phyloP scores from a whole-genome alignment of 2,329 filamentous ascomycete species.

The Ustulina deusta region DNA sequence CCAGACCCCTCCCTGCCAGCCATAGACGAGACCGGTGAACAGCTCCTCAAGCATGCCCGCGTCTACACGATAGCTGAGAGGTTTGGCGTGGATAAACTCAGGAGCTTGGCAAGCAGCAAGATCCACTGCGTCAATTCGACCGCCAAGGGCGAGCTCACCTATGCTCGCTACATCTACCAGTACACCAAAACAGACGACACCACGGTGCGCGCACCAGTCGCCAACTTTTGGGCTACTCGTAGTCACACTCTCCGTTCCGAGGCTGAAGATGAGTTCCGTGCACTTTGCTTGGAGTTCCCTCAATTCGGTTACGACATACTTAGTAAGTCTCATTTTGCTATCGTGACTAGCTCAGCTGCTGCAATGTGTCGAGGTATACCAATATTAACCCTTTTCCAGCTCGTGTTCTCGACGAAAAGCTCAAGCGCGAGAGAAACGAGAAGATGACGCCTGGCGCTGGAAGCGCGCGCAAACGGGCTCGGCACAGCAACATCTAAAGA shows the following conservation, averaged over 20 bases:
- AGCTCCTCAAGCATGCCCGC: slow-evolving; percentile 88
- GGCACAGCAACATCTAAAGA: slow-evolving; percentile 60
- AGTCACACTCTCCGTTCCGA: slow-evolving; percentile 85
- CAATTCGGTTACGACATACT: slow-evolving; percentile 95
- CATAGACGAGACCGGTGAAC: slow-evolving; percentile 81
- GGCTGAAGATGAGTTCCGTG: slow-evolving; percentile 85
- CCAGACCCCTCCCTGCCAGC: slow-evolving; percentile 72
- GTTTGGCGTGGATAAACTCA: slow-evolving; percentile 75
- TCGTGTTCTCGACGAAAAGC: slow-evolving; percentile 74
- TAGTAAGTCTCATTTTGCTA: slow-evolving; percentile 64
- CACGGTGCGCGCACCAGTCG: slow-evolving; percentile 82
- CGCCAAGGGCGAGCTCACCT: slow-evolving; percentile 89
- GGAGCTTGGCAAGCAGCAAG: slow-evolving; percentile 84
- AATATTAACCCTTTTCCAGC: slow-evolving; percentile 54
- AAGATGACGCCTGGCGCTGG: slow-evolving; percentile 65
- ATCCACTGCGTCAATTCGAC: slow-evolving; percentile 92
- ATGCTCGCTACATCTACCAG: slow-evolving; percentile 90
- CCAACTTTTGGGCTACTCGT: slow-evolving; percentile 89
- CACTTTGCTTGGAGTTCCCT: slow-evolving; percentile 87
- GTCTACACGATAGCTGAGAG: slow-evolving; percentile 90
- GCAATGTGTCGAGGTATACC: slow-evolving; percentile 18
- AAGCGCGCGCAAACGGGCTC: slow-evolving; percentile 68
- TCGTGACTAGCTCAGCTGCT: neutral
- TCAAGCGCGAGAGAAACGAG: slow-evolving; percentile 71
- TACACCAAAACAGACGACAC: slow-evolving; percentile 77